Evolutionary conservation across 2,329 filamentous ascomycete genomes (phyloP), one percentile per base, ranked within the genome.

Genomic region (Cladosporium oxysporum): DNA sequence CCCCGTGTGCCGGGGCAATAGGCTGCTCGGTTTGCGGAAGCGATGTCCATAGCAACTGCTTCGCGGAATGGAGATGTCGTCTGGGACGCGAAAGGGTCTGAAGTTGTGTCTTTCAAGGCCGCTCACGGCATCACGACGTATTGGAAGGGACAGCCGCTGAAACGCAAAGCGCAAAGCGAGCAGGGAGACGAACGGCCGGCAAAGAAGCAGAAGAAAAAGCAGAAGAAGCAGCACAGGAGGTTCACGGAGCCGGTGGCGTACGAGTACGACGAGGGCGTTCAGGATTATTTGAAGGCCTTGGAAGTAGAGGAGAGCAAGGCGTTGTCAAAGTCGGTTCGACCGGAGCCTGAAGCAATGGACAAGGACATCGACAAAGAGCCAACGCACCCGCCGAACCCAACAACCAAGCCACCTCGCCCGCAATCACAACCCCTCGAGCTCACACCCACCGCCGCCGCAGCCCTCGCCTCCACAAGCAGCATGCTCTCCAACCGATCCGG

Each of bases 141-240:
- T 18, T 62, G 47, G 49, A 21, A 21, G 16, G n/a, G 44, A 47
- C 12, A 55, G 47, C 12, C 28, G 55, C 14, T 16, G 28, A 33
- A 57, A 29, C 26, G n/a, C 11, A 33, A 44, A 61, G 14, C 28
- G 18, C 23, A 52, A 10, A 57, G 26, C 11, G 18, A 29, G 29
- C 52, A 26, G 7, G 63, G 60, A 18, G 35, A 52, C 2, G n/a
- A 33, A 26, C 55, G 6, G 18, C 31, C 18, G 35, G n/a, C 35
- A 14, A 47, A 47, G 72, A 74, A 55, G 69, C 67, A 10, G 66
- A 66, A 62, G 61, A 62, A 49, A 53, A 71, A 37, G 35, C 47
- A 12, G 68, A 69, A 58, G 60, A 71, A 21, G 53, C 57, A 26
- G 59, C 60, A 52, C 66, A 57, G 28, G 50, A 63, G 55, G 49